Percentiles rank a stretch among this genome's conserved stretches.
Conservation (phyloP, 306 rosid species). For the Argentina anserina region DNA sequence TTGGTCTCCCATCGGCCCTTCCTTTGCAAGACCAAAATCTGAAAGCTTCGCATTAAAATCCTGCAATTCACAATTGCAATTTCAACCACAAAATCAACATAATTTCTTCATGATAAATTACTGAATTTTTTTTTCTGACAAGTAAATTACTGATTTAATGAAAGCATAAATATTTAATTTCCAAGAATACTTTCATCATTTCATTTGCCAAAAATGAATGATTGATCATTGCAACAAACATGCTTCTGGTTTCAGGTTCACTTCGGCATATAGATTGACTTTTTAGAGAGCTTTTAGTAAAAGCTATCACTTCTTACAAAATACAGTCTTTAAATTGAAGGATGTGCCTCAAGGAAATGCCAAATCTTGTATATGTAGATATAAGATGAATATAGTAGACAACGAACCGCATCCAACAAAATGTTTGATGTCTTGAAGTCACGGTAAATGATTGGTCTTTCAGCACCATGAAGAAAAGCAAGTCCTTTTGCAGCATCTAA, state of each 20-base stretch:
- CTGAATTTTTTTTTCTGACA: no score
- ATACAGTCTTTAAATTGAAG: background rate
- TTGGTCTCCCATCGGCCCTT: slow-evolving; percentile 96
- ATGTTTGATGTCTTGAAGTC: slow-evolving; percentile 98
- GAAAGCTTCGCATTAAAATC: slow-evolving; percentile 88
- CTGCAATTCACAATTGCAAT: slow-evolving; percentile 41
- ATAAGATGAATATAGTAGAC: slow-evolving; percentile 22
- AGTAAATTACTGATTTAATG: slow-evolving; percentile 22
- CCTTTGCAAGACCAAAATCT: slow-evolving; percentile 95
- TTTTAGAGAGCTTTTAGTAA: background rate
- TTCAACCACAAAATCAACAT: slow-evolving; percentile 24
- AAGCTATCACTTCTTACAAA: background rate
- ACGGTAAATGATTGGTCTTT: slow-evolving; percentile 88
- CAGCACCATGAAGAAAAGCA: slow-evolving; percentile 97
- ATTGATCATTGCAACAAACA: background rate
- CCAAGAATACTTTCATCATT: background rate
- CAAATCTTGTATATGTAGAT: background rate
- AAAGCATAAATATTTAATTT: slow-evolving; percentile 7
- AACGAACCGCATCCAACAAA: slow-evolving; percentile 82
- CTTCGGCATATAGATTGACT: background rate
- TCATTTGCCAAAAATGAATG: slow-evolving; percentile 3
- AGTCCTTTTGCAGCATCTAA: slow-evolving; percentile 93
- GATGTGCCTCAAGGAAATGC: slow-evolving; percentile 1
- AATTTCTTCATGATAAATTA: background rate
- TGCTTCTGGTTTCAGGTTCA: background rate